phyloP scores from a whole-genome alignment of 1,284 basidiomycete genomes.

The Trichosporon sp. region DNA sequence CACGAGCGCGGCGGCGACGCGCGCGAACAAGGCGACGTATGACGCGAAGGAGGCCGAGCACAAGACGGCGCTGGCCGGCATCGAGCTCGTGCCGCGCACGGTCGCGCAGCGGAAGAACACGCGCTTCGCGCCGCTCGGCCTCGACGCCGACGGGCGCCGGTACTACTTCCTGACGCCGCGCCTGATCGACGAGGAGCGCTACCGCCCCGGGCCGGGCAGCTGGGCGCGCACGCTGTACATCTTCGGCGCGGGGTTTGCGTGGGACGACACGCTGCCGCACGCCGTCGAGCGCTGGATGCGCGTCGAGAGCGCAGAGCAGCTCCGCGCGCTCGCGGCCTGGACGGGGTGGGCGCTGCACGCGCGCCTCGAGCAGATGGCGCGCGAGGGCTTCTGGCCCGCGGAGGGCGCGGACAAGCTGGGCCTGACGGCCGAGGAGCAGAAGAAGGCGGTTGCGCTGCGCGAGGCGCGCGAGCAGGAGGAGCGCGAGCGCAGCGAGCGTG shows the following conservation, averaged over 20 bases:
- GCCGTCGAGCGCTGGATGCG: constrained; percentile 37
- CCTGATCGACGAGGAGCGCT: constrained; percentile 29
- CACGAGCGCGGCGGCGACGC: constrained; percentile 30
- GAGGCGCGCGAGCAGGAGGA: constrained; percentile 42
- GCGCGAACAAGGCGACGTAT: constrained; percentile 25
- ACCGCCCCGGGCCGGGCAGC: constrained; percentile 24
- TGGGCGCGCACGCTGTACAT: constrained; percentile 41
- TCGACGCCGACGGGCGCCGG: constrained; percentile 36
- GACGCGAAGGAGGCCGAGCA: constrained; percentile 23
- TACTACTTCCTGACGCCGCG: constrained; percentile 35
- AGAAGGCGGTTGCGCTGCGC: constrained; percentile 46
- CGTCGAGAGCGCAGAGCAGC: constrained; percentile 25
- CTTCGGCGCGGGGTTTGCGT: constrained; percentile 30
- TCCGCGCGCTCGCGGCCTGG: neutral
- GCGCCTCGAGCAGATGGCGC: neutral
- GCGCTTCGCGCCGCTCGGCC: constrained; percentile 34
- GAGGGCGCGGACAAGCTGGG: neutral
- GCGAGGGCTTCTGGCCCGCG: neutral
- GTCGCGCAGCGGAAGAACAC: constrained; percentile 18
- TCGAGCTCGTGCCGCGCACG: constrained; percentile 28
- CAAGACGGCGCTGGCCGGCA: constrained; percentile 14
- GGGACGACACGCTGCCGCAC: constrained; percentile 21
- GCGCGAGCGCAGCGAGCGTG: constrained; percentile 11
- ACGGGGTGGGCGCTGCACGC: neutral
- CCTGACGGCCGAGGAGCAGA: neutral